Percentiles rank a stretch among this genome's conserved stretches.
Conservation (phyloP, 169 alveolate species). For the Hammondia hammondi region DNA sequence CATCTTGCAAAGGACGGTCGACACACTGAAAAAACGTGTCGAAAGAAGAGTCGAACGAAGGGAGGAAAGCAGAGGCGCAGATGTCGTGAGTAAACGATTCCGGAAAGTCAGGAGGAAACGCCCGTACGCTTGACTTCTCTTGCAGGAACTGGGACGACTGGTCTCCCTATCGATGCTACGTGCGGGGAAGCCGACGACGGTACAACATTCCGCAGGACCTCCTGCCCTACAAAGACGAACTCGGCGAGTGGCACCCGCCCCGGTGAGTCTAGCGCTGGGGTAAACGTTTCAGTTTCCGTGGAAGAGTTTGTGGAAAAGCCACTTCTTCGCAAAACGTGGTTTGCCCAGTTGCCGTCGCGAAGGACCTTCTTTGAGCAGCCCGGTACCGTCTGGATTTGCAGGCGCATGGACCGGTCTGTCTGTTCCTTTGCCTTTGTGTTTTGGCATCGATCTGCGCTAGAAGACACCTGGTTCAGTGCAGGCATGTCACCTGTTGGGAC, state of each 20-base stretch:
- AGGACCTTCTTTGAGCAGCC: not conserved
- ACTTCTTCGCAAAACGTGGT: not conserved
- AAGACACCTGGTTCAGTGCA: too few relatives aligned
- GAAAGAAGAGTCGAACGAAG: too few relatives aligned
- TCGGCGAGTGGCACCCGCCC: slow-evolving; percentile 90
- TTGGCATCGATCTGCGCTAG: too few relatives aligned
- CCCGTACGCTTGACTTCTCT: not conserved
- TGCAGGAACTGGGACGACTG: slow-evolving; percentile 86
- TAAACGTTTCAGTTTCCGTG: slow-evolving; percentile 24
- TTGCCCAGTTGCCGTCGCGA: not conserved
- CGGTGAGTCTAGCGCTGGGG: slow-evolving; percentile 57
- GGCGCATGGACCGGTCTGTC: too few relatives aligned
- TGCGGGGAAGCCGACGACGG: slow-evolving; percentile 87
- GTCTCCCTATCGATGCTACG: slow-evolving; percentile 80
- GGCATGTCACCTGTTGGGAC: too few relatives aligned
- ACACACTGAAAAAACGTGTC: too few relatives aligned
- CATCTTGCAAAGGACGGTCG: too few relatives aligned
- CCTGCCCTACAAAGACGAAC: slow-evolving; percentile 87
- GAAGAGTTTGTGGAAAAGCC: not conserved
- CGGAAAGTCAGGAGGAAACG: not conserved
- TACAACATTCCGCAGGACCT: slow-evolving; percentile 81
- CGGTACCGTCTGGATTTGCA: not conserved
- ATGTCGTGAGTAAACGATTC: too few relatives aligned
- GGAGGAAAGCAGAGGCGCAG: too few relatives aligned
- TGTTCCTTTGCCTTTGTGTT: too few relatives aligned